Evolutionary conservation across 2,329 filamentous ascomycete species (phyloP), one percentile per base, ranked within the genome.

Genomic region (Fusarium poae): DNA sequence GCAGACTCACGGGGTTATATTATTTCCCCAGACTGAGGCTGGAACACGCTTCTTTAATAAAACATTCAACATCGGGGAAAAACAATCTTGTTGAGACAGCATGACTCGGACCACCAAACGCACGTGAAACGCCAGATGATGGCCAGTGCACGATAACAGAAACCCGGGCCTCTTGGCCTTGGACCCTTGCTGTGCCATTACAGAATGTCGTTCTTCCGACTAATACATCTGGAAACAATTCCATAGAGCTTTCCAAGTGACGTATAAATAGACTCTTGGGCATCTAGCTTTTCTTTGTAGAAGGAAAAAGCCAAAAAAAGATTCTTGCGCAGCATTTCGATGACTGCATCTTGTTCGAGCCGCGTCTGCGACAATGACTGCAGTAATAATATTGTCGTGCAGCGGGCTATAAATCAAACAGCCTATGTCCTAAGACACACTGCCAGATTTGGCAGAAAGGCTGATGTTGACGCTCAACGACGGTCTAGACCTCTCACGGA

Each of bases 1-100:
- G n/a, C 49, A 44, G 34, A 59, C 53, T 61, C 67, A 62, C 46
- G 30, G 51, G 54, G 34, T 59, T 46, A 44, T 57, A 42, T n/a
- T 64, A 44, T 44, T 65, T 69, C 71, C 71, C 69, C 71, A 71
- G 68, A 74, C 56, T 64, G 62, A 67, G 54, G 56, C 45, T 62
- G 44, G 45, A 69, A 62, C 44, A 62, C 27, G 50, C 44, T 54
- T 64, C 34, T 55, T 68, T 50, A 62, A 65, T 50, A 62, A 65
- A 57, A 54, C 60, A 59, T 70, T 60, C 57, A 62, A 63, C 57
- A 52, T 68, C 70, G 57, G 58, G 45, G 46, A 48, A 71, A 62
- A 57, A 46, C 32, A 58, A 51, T 48, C 45, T 67, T 46, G 53
- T 64, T 48, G 58, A 60, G 65, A 58, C 52, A 65, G 27, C 48